Percentiles rank a stretch among this genome's conserved stretches.
Conservation (phyloP, 306 rosid species). For the Heteromeles arbutifolia region DNA sequence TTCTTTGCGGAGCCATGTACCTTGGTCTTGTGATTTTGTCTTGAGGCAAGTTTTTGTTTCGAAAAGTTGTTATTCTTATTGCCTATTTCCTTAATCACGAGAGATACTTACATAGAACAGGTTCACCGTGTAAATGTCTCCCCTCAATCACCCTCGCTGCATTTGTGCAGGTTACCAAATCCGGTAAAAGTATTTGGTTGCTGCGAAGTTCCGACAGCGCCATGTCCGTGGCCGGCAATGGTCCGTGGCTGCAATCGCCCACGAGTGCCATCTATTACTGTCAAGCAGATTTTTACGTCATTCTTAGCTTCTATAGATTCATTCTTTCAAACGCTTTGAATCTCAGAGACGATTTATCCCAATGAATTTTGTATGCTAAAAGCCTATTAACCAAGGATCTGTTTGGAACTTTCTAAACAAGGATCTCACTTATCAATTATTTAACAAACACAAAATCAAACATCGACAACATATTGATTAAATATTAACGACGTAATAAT, state of each 20-base stretch:
- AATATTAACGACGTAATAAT: no score
- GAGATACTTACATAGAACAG: background rate
- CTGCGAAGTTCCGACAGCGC: background rate
- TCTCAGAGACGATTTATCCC: background rate
- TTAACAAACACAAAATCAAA: no score
- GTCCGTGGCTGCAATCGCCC: no score
- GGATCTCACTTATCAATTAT: no score
- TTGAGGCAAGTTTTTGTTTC: constrained; percentile 22
- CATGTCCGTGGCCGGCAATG: background rate
- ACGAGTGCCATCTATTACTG: background rate
- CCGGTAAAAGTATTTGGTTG: background rate
- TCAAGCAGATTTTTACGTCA: background rate
- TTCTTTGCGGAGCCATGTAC: constrained; percentile 57
- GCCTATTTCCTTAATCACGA: no score
- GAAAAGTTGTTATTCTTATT: no score
- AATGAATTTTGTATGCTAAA: background rate
- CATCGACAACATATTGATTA: no score
- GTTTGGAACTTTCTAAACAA: background rate
- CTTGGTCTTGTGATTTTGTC: constrained; percentile 57
- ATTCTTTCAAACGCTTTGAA: background rate
- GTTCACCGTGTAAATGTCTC: no score
- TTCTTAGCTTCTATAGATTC: background rate
- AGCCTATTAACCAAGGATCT: background rate
- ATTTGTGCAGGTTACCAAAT: background rate
- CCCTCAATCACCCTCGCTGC: background rate